These are phyloP conservation scores for Sclerotinia trifoliorum DNA, from an alignment of 2,329 filamentous ascomycete species.

Conservation along the genomic window DNA sequence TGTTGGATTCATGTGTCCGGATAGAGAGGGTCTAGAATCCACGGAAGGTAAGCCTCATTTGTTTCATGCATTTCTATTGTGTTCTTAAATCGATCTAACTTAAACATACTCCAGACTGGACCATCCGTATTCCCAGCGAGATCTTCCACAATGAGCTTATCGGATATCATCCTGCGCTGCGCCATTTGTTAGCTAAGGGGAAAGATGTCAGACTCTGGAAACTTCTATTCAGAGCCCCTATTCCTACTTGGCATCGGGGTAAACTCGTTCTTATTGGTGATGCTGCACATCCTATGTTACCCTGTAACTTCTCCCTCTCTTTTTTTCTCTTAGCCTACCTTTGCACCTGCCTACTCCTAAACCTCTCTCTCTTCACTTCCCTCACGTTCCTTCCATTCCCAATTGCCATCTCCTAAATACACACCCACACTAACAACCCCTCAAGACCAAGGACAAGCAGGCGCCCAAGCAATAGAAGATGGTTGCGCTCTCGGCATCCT, in stretches of 20 bases:
- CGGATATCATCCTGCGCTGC: constrained; percentile 33
- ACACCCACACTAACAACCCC: background rate
- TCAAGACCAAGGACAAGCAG: constrained; percentile 58
- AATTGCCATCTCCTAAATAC: background rate
- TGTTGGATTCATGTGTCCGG: constrained; percentile 27
- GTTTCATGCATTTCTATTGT: background rate
- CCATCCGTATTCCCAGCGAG: background rate
- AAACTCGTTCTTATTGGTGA: constrained; percentile 62
- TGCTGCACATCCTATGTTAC: constrained; percentile 67
- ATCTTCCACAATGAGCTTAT: background rate
- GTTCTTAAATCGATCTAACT: background rate
- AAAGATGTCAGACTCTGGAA: constrained; percentile 21
- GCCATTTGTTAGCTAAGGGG: background rate
- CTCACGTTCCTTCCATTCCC: no score
- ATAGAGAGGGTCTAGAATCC: constrained; percentile 14
- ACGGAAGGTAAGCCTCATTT: background rate
- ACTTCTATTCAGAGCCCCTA: constrained; percentile 38
- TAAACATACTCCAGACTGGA: background rate
- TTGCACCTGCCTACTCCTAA: no score
- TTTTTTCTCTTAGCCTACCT: background rate
- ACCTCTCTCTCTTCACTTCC: background rate
- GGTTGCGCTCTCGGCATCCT: constrained; percentile 51
- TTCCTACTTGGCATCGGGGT: constrained; percentile 51
- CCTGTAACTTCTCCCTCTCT: constrained; percentile 38
- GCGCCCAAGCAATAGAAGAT: constrained; percentile 65